Evolutionary conservation across 2,329 filamentous ascomycete species (phyloP).

Genomic region (Exophiala sp.): DNA sequence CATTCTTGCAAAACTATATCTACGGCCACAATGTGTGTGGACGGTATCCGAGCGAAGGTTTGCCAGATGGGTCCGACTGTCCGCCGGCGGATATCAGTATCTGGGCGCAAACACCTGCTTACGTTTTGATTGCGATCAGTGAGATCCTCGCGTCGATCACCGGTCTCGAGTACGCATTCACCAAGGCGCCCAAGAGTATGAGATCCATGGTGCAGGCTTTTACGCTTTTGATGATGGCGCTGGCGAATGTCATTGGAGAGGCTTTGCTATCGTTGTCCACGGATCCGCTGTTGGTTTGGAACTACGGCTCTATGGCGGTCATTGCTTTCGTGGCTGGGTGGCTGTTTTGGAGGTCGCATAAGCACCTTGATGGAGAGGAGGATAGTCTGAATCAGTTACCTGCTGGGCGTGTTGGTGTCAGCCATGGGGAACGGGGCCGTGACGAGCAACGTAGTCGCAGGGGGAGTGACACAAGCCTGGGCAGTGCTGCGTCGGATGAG

Average conservation of each 20-base stretch:
- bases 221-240: not conserved
- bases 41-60: slow-evolving; percentile 41
- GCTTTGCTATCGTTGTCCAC: slow-evolving; percentile 59
- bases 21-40: slow-evolving; percentile 45
- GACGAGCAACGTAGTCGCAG: not conserved
- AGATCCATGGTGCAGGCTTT: slow-evolving; percentile 7
- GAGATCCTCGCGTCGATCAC: slow-evolving; percentile 65
- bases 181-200: slow-evolving; percentile 68
- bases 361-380: slow-evolving; percentile 61
- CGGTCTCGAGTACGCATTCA: slow-evolving; percentile 68
- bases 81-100: slow-evolving; percentile 16
- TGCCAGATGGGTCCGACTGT: slow-evolving; percentile 41
- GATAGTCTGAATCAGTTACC: slow-evolving; percentile 58
- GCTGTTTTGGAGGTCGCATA: slow-evolving; percentile 62
- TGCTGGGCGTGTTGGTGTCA: slow-evolving; percentile 1
- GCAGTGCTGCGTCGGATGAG: too few species aligned
- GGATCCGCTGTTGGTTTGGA: slow-evolving; percentile 67
- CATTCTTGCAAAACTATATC: slow-evolving; percentile 56
- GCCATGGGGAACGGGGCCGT: not conserved
- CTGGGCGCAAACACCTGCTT: slow-evolving; percentile 49
- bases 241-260: slow-evolving; percentile 53
- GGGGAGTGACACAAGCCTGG: not conserved
- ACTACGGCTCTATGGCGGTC: slow-evolving; percentile 63
- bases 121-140: slow-evolving; percentile 52
- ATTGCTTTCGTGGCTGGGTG: slow-evolving; percentile 59